phyloP scores from a whole-genome alignment of 306 rosid species.

The Mimosa bimucronata region DNA sequence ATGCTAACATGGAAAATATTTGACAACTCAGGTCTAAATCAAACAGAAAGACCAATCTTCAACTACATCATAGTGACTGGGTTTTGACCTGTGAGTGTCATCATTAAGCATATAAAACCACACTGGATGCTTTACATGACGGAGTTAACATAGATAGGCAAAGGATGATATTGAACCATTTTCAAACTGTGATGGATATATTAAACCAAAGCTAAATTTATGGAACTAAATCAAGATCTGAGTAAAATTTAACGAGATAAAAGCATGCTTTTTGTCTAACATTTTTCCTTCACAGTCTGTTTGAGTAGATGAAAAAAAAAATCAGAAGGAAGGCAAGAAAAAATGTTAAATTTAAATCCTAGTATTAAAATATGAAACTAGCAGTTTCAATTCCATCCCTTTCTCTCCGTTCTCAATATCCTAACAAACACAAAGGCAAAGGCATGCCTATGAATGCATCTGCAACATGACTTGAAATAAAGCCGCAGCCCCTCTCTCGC shows the following conservation, averaged over 20 bases:
- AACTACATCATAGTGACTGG: neutral
- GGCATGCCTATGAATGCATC: constrained; percentile 14
- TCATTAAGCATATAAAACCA: neutral
- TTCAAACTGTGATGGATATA: neutral
- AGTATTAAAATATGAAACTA: too few relatives aligned
- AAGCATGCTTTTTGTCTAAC: neutral
- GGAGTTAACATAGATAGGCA: neutral
- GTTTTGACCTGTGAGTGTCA: neutral
- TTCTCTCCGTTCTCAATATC: too few relatives aligned
- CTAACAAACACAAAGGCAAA: too few relatives aligned
- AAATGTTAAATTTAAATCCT: too few relatives aligned
- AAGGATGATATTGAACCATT: neutral
- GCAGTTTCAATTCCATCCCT: too few relatives aligned
- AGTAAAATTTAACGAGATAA: neutral
- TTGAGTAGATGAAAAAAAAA: neutral
- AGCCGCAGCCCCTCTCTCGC: constrained; percentile 6
- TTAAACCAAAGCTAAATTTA: neutral
- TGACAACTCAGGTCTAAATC: neutral
- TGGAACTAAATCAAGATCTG: neutral
- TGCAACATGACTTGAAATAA: neutral
- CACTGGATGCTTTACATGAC: neutral
- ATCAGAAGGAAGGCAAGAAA: too few relatives aligned
- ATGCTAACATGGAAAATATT: neutral
- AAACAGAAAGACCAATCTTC: neutral
- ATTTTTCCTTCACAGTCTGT: neutral